phyloP scores from a whole-genome alignment of 169 alveolate genomes.

The Haemoproteus tartakovskyi region DNA sequence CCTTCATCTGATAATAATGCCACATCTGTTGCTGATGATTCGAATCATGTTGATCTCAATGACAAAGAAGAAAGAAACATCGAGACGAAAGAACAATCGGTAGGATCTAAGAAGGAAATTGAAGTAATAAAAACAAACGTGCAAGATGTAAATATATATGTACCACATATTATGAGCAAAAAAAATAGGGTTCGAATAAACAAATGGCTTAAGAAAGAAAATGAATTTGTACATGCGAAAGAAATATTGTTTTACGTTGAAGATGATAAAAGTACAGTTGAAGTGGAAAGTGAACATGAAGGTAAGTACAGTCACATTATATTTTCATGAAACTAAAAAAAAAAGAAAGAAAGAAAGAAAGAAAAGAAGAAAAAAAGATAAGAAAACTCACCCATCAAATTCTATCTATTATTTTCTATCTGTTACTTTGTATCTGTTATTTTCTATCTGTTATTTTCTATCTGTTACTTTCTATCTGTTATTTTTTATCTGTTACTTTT shows the following conservation, averaged over 20 bases:
- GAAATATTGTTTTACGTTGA: slow-evolving; percentile 41
- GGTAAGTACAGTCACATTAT: slow-evolving; percentile 8
- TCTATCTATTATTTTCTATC: too few species aligned
- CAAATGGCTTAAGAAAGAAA: slow-evolving; percentile 48
- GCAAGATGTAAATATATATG: slow-evolving; percentile 5
- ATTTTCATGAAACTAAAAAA: too few species aligned
- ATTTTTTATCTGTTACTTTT: not conserved
- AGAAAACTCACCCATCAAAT: too few species aligned
- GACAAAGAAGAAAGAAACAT: not conserved
- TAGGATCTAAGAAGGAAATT: not conserved
- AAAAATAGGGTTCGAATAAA: slow-evolving; percentile 14
- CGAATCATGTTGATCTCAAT: not conserved
- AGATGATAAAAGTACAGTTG: slow-evolving; percentile 57
- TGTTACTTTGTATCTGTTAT: too few species aligned
- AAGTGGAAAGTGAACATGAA: slow-evolving; percentile 38
- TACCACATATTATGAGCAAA: slow-evolving; percentile 23
- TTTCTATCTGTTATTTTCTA: too few species aligned
- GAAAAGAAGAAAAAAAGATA: too few species aligned
- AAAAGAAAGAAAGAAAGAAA: too few species aligned
- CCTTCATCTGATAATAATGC: not conserved
- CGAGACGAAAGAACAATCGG: not conserved
- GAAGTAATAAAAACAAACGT: not conserved
- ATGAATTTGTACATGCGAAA: slow-evolving; percentile 11
- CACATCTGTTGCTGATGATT: not conserved
- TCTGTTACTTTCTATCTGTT: not conserved